Percentiles rank a stretch among this genome's conserved stretches.
phyloP scores from a whole-genome alignment of 768 basidiomycete genomes.

The Suillus subalutaceus region DNA sequence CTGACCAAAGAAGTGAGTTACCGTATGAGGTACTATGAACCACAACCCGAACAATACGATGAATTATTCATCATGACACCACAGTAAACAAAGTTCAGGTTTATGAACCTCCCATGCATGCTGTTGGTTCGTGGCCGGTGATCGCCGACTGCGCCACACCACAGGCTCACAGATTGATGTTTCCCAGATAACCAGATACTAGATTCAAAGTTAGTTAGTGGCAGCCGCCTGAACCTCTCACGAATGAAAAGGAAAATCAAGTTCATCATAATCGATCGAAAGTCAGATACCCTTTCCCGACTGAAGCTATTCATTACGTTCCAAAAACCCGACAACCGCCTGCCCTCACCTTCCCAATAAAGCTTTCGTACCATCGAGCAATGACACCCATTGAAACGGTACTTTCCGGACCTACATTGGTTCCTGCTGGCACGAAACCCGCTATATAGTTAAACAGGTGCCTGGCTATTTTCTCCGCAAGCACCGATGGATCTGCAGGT shows the following conservation, averaged over 20 bases:
- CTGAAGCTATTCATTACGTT: constrained; percentile 34
- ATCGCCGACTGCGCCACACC: background rate
- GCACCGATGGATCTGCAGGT: constrained; percentile 47
- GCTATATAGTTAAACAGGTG: constrained; percentile 78
- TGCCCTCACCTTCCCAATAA: constrained; percentile 58
- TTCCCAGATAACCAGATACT: background rate
- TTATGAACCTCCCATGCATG: background rate
- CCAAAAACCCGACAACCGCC: constrained; percentile 67
- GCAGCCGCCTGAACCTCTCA: background rate
- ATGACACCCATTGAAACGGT: constrained; percentile 65
- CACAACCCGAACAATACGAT: background rate
- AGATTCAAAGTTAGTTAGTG: background rate
- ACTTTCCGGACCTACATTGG: constrained; percentile 48
- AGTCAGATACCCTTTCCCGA: background rate
- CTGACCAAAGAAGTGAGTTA: background rate
- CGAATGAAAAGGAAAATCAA: background rate
- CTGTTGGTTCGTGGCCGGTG: background rate
- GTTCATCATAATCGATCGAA: background rate
- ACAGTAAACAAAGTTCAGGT: background rate
- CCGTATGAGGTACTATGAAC: too few relatives aligned
- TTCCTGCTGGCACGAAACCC: constrained; percentile 54
- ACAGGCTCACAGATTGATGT: background rate
- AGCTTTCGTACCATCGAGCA: constrained; percentile 72
- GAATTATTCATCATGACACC: background rate
- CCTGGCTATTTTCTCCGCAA: constrained; percentile 73